phyloP scores from a whole-genome alignment of 805 yeast species.

The Spathaspora sp. region DNA sequence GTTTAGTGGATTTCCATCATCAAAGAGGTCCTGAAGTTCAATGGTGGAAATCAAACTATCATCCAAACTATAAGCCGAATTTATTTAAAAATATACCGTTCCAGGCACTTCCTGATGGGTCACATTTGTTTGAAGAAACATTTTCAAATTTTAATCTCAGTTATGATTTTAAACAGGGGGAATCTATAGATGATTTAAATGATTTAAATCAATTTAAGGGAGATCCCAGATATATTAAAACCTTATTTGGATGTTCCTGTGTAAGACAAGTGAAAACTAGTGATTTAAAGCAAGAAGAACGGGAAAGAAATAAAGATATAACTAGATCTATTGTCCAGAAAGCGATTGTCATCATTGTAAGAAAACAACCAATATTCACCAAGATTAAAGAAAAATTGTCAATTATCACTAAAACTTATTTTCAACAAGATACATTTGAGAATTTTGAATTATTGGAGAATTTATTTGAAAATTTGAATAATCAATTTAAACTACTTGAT shows the following conservation, averaged over 20 bases:
- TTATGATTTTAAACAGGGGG: slow-evolving; percentile 52
- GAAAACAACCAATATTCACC: slow-evolving; percentile 76
- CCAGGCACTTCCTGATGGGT: slow-evolving; percentile 94
- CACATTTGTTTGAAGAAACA: slow-evolving; percentile 90
- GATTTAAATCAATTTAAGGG: slow-evolving; percentile 30
- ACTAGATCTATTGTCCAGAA: slow-evolving; percentile 90
- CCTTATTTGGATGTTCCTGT: slow-evolving; percentile 94
- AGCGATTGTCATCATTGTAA: slow-evolving; percentile 79
- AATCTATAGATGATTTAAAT: slow-evolving; percentile 43
- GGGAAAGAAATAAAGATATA: slow-evolving; percentile 54
- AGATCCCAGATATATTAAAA: slow-evolving; percentile 44
- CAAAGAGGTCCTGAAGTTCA: slow-evolving; percentile 91
- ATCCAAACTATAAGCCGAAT: slow-evolving; percentile 25
- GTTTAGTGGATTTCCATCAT: slow-evolving; percentile 92
- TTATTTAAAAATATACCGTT: slow-evolving; percentile 89
- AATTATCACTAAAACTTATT: slow-evolving; percentile 82
- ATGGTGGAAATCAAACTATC: slow-evolving; percentile 64
- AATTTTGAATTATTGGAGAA: slow-evolving; percentile 67
- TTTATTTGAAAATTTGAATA: slow-evolving; percentile 62
- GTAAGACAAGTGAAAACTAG: slow-evolving; percentile 74
- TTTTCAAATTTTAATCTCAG: slow-evolving; percentile 85
- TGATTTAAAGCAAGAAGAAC: slow-evolving; percentile 45
- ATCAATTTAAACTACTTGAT: slow-evolving; percentile 18
- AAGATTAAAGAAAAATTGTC: slow-evolving; percentile 88
- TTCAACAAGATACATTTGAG: slow-evolving; percentile 72